Evolutionary conservation across 1,139 yeast genomes (phyloP).

Genomic region (Pichiaceae sp.): DNA sequence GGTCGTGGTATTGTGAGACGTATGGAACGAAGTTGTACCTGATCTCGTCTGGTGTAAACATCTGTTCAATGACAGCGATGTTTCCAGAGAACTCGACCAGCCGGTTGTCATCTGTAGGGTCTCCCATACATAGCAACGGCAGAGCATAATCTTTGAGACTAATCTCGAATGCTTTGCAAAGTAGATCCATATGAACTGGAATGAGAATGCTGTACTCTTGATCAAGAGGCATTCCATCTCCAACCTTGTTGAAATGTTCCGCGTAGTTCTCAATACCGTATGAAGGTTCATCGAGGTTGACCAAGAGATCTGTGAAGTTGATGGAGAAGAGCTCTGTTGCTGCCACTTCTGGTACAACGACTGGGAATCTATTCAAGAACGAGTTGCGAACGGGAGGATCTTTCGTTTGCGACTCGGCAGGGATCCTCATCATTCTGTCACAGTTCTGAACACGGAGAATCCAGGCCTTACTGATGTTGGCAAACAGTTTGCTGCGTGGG

Average conservation of each 20-base stretch:
- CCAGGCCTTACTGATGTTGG: constrained; percentile 69
- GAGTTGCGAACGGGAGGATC: constrained; percentile 30
- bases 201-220: constrained; percentile 61
- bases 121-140: constrained; percentile 22
- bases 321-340: constrained; percentile 46
- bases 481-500: constrained; percentile 26
- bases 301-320: constrained; percentile 46
- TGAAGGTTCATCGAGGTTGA: constrained; percentile 50
- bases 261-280: constrained; percentile 51
- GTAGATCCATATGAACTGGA: constrained; percentile 50
- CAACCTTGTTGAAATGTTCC: constrained; percentile 57
- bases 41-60: constrained; percentile 32
- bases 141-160: constrained; percentile 57
- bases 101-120: constrained; percentile 8
- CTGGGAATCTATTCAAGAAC: constrained; percentile 40
- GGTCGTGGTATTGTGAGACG: constrained; percentile 21
- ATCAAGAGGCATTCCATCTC: constrained; percentile 75
- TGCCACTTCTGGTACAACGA: constrained; percentile 55
- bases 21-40: constrained; percentile 35
- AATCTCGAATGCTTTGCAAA: constrained; percentile 23
- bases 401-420: constrained; percentile 31
- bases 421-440: constrained; percentile 23
- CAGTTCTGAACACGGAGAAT: constrained; percentile 31
- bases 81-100: constrained; percentile 32
- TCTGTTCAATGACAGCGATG: constrained; percentile 39